Evolutionary conservation across 164 flowering plant species (phyloP).

Genomic region (Vitis vinifera): DNA sequence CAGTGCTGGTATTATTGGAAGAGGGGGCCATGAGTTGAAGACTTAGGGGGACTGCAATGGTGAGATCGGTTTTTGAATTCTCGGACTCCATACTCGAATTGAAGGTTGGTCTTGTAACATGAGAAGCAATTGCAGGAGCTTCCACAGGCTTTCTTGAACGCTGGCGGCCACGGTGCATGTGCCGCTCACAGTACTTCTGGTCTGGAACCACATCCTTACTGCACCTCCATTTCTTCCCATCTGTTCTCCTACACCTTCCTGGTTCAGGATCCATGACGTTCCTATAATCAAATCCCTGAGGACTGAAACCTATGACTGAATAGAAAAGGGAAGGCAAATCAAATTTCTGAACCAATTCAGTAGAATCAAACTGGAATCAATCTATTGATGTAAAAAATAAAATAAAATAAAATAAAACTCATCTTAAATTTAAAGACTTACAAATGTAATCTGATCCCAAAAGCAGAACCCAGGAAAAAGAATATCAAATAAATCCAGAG

Average conservation of each 20-base stretch:
- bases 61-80: slow-evolving; percentile 18
- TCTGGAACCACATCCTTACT: slow-evolving; percentile 17
- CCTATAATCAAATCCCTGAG: slow-evolving; percentile 13
- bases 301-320: slow-evolving; percentile 23
- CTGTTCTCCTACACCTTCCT: slow-evolving; percentile 39
- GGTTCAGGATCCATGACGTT: slow-evolving; percentile 28
- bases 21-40: slow-evolving; percentile 22
- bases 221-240: slow-evolving; percentile 47
- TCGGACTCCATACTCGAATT: not conserved
- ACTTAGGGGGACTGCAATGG: slow-evolving; percentile 19
- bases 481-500: not conserved
- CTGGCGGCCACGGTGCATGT: slow-evolving; percentile 35
- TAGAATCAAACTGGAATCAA: not conserved
- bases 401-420: no score
- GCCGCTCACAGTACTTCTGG: slow-evolving; percentile 38
- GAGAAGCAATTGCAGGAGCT: slow-evolving; percentile 13
- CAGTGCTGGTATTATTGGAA: not conserved
- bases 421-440: no score
- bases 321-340: slow-evolving; percentile 5
- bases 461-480: not conserved
- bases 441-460: not conserved
- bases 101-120: not conserved
- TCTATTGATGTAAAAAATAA: no score
- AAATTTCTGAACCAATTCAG: not conserved
- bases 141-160: slow-evolving; percentile 53